Evolutionary conservation across 805 yeast species (phyloP), one percentile per base, ranked within the genome.

Genomic region (Alloascoidea hylecoeti): DNA sequence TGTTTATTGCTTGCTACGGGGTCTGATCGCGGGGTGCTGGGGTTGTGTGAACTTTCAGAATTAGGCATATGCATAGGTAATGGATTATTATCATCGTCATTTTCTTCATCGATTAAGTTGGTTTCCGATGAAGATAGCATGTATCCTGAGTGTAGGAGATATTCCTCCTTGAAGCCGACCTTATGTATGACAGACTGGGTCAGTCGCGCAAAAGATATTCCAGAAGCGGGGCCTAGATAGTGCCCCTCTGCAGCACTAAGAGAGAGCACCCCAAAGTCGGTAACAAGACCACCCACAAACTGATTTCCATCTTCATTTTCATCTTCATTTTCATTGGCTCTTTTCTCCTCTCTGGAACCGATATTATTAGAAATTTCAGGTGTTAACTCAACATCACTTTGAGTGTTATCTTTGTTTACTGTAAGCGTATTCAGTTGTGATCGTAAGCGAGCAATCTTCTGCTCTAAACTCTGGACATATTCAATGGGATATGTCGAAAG

Each of bases 161-260:
- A 32, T 17, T 36, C 46, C 16, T 39, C 38, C n/a, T 23, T 23
- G 30, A 23, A 23, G 28, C 40, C 47, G 34, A 38, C 32, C 16
- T 40, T 35, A 19, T 35, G 35, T 6, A 45, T 40, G n/a, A 45
- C 40, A 17, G 43, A 37, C 36, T 45, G 45, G 2, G 48, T 45
- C 15, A 47, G 39, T 16, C 42, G 34, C 14, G 48, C 48, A 42
- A 45, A 45, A 16, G 48, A 44, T 14, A 45, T 40, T 3, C 48
- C 48, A 12, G 48, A 45, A 13, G 46, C 48, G 4, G 48, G 48
- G 3, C 48, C 48, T 4, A 45, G 37, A 37, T 44, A 45, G 15
- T 42, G 46, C n/a, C 48, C 48, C 15, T 45, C 48, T 5, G 45
- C 45, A 4, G 47, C 46, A 13, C 39, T 41, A 18, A 45, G 40